These are phyloP conservation scores for Neurospora sp. DNA, from an alignment of 495 filamentous ascomycete species.

Conservation along the genomic window DNA sequence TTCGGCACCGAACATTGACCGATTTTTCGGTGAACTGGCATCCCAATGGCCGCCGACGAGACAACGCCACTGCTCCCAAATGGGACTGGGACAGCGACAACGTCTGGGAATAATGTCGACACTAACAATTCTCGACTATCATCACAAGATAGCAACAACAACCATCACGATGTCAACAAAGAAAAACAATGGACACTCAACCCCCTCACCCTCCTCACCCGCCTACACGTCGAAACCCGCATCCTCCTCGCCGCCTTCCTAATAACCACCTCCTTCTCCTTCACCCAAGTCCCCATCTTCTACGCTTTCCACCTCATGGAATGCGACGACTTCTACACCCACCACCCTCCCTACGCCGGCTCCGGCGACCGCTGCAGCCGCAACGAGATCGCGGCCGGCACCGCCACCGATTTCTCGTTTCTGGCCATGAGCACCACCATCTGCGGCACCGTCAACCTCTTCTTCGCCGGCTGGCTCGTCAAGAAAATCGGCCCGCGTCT, in stretches of 20 bases:
- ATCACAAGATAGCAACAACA: background rate
- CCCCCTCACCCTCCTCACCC: background rate
- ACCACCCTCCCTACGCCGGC: slow-evolving; percentile 24
- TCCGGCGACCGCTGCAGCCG: slow-evolving; percentile 33
- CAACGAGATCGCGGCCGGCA: slow-evolving; percentile 43
- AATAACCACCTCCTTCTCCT: slow-evolving; percentile 45
- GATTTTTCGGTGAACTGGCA: background rate
- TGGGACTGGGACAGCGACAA: background rate
- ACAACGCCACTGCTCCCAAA: background rate
- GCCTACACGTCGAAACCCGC: slow-evolving; percentile 25
- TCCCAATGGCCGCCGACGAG: background rate
- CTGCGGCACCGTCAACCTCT: slow-evolving; percentile 45
- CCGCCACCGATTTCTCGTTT: slow-evolving; percentile 41
- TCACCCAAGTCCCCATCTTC: slow-evolving; percentile 49
- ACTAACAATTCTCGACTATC: background rate
- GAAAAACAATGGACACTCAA: too few relatives aligned
- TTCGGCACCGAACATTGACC: background rate
- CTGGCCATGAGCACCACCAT: slow-evolving; percentile 40
- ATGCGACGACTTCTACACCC: slow-evolving; percentile 45
- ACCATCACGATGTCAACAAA: background rate
- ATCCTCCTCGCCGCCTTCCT: slow-evolving; percentile 43
- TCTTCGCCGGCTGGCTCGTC: slow-evolving; percentile 47
- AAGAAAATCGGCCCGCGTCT: slow-evolving; percentile 43
- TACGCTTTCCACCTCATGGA: slow-evolving; percentile 50
- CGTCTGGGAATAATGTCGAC: background rate